phyloP scores from a whole-genome alignment of 129 eudicot genomes.

The Arctium lappa region DNA sequence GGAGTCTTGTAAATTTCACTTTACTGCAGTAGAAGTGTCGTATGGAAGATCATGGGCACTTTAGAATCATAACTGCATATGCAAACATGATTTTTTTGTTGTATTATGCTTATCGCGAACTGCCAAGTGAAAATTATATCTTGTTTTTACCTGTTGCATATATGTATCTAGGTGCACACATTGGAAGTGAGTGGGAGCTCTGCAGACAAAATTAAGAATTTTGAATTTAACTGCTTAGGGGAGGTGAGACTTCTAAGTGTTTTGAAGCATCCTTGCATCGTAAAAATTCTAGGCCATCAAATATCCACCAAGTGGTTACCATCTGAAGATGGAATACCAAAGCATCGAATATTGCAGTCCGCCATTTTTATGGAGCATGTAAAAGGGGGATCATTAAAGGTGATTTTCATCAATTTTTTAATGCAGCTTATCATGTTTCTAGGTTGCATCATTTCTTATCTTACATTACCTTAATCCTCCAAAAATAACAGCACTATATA shows the following conservation, averaged over 20 bases:
- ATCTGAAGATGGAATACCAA: slow-evolving; percentile 48
- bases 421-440: not conserved
- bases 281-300: slow-evolving; percentile 79
- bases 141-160: not conserved
- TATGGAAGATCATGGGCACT: not conserved
- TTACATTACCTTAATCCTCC: not conserved
- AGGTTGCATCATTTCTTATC: not conserved
- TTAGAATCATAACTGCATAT: not conserved
- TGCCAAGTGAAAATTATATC: not conserved
- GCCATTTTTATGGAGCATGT: slow-evolving; percentile 84
- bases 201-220: slow-evolving; percentile 57
- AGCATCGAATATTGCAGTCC: slow-evolving; percentile 61
- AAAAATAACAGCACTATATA: slow-evolving; percentile 49
- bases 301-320: slow-evolving; percentile 68
- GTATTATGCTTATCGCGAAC: not conserved
- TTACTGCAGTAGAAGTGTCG: not conserved
- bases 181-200: slow-evolving; percentile 59
- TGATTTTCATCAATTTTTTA: slow-evolving; percentile 6
- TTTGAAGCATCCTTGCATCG: slow-evolving; percentile 77
- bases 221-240: slow-evolving; percentile 76
- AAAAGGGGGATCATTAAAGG: slow-evolving; percentile 90
- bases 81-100: not conserved
- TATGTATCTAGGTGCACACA: slow-evolving; percentile 56
- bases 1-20: not conserved
- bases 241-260: slow-evolving; percentile 75